phyloP scores from a whole-genome alignment of 2,329 filamentous ascomycete species.

The Sclerotinia trifoliorum region DNA sequence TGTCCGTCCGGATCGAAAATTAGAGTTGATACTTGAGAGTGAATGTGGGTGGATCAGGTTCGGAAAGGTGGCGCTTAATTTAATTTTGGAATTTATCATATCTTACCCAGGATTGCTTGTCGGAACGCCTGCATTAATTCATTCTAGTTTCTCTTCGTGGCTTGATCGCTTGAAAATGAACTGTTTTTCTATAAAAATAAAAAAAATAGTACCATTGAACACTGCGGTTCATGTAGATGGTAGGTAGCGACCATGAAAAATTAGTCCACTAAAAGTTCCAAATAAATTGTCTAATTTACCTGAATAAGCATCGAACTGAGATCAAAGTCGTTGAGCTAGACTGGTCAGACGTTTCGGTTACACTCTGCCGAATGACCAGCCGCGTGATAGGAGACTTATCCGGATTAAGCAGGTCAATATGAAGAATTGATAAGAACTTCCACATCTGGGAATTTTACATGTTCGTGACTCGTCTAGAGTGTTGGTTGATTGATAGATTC shows the following conservation, averaged over 20 bases:
- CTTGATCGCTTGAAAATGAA: not conserved
- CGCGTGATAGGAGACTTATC: not conserved
- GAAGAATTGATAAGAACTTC: not conserved
- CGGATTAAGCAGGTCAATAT: constrained; percentile 2
- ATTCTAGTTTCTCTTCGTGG: too few species aligned
- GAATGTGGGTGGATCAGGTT: not conserved
- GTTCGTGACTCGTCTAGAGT: not conserved
- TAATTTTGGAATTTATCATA: not conserved
- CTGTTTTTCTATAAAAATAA: too few species aligned
- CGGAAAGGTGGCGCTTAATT: not conserved
- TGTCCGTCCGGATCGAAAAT: not conserved
- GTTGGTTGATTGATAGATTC: not conserved
- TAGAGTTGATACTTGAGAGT: not conserved
- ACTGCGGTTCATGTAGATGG: not conserved
- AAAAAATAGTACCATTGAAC: not conserved
- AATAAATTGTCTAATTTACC: not conserved
- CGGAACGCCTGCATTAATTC: not conserved
- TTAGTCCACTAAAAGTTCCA: not conserved
- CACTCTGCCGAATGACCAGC: not conserved
- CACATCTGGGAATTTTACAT: not conserved
- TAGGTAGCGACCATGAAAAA: not conserved
- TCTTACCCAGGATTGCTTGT: constrained; percentile 1
- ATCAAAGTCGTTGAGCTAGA: not conserved
- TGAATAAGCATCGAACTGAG: not conserved
- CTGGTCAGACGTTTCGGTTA: not conserved